These are phyloP conservation scores for Vaccinium darrowii DNA, from an alignment of 148 eudicot genomes.

Conservation along the genomic window DNA sequence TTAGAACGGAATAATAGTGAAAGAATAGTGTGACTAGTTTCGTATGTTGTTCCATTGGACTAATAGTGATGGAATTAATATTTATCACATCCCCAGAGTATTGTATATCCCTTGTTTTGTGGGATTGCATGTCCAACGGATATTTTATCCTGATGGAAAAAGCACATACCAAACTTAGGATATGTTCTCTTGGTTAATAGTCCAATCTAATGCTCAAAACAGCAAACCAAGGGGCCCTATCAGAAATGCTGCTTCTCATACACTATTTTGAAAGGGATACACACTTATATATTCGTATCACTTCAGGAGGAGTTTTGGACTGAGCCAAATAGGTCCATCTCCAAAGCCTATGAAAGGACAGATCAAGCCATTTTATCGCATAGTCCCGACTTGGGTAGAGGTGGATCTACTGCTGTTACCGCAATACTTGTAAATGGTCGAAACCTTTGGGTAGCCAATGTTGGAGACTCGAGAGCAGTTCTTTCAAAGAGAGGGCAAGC, in stretches of 20 bases:
- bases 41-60: neutral
- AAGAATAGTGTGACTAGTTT: neutral
- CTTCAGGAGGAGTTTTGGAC: slow-evolving; percentile 70
- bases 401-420: slow-evolving; percentile 85
- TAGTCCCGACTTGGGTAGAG: slow-evolving; percentile 72
- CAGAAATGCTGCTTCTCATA: neutral
- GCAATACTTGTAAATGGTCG: slow-evolving; percentile 66
- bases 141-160: neutral
- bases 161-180: neutral
- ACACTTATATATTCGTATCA: neutral
- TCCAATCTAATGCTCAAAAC: neutral
- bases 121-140: neutral
- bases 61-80: neutral
- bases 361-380: slow-evolving; percentile 66
- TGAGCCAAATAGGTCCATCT: slow-evolving; percentile 48
- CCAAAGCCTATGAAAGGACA: slow-evolving; percentile 70
- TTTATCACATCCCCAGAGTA: neutral
- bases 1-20: neutral
- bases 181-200: neutral
- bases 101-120: neutral
- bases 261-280: neutral
- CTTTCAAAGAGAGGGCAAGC: slow-evolving; percentile 64
- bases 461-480: slow-evolving; percentile 83
- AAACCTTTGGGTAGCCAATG: slow-evolving; percentile 65
- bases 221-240: neutral